These are phyloP conservation scores for Hypericum androsaemum DNA, from an alignment of 345 rosid genomes.

Conservation along the genomic window DNA sequence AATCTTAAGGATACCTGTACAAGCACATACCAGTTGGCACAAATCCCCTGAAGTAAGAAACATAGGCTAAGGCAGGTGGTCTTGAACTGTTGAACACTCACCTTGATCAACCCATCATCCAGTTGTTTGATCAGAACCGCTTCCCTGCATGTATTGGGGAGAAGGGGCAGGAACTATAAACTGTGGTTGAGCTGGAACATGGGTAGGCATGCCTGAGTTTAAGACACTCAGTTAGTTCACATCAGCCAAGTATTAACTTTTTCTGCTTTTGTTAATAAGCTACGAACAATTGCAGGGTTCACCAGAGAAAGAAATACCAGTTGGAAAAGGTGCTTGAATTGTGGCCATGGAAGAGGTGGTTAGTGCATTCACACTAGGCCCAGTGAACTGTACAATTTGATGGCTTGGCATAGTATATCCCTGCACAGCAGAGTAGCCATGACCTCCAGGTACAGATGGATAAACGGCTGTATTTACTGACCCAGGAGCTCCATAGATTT, in stretches of 20 bases:
- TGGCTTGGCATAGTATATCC: constrained; percentile 67
- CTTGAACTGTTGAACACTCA: constrained; percentile 15
- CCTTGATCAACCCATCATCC: constrained; percentile 63
- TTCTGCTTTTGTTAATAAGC: no score
- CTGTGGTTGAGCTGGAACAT: constrained; percentile 52
- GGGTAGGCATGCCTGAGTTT: constrained; percentile 36
- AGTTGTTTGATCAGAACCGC: constrained; percentile 74
- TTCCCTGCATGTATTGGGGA: constrained; percentile 59
- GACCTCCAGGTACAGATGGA: constrained; percentile 56
- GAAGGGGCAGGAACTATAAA: constrained; percentile 66
- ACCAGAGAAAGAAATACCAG: constrained; percentile 26
- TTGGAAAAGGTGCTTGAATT: constrained; percentile 61
- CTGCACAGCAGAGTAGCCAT: constrained; percentile 55
- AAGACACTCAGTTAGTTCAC: no score
- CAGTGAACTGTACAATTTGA: constrained; percentile 61
- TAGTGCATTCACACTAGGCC: constrained; percentile 43
- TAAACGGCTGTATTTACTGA: constrained; percentile 45
- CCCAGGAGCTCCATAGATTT: constrained; percentile 69
- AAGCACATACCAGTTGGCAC: neutral
- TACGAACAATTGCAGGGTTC: neutral
- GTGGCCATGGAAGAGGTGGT: constrained; percentile 56
- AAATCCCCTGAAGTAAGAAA: no score
- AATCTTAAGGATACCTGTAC: constrained; percentile 56
- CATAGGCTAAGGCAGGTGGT: no score
- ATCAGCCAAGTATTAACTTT: no score